phyloP scores from a whole-genome alignment of 177 flowering plant genomes.

The Vitis hybrid region DNA sequence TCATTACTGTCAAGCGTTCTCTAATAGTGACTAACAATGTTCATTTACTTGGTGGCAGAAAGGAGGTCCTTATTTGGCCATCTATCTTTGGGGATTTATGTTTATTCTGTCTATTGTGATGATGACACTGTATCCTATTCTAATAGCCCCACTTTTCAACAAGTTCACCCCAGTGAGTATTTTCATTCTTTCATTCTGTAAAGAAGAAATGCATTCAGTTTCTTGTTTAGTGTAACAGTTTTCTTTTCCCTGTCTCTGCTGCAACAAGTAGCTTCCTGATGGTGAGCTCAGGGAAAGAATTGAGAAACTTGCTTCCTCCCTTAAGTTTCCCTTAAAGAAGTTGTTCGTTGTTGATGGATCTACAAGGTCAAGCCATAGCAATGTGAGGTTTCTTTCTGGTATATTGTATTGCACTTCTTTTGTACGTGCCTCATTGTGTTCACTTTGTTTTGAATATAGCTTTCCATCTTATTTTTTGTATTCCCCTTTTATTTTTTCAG shows the following conservation, averaged over 20 bases:
- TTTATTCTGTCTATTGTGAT: constrained; percentile 82
- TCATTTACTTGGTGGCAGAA: constrained; percentile 56
- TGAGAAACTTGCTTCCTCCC: constrained; percentile 86
- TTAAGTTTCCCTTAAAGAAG: constrained; percentile 92
- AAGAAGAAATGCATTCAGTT: background rate
- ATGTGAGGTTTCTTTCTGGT: constrained; percentile 59
- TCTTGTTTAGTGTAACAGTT: constrained; percentile 9
- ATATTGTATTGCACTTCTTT: background rate
- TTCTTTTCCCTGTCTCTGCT: constrained; percentile 8
- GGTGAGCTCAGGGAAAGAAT: constrained; percentile 80
- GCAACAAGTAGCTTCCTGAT: constrained; percentile 70
- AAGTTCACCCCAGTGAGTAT: constrained; percentile 93
- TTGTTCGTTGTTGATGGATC: constrained; percentile 98
- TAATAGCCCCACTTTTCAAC: constrained; percentile 98
- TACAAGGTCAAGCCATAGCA: constrained; percentile 99
- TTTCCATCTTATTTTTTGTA: background rate
- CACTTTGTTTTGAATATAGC: background rate
- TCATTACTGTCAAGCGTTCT: background rate
- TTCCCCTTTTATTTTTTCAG: too few species aligned
- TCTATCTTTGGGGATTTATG: constrained; percentile 96
- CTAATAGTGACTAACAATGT: background rate
- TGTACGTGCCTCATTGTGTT: background rate
- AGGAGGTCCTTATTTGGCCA: constrained; percentile 97
- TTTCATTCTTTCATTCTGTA: background rate
- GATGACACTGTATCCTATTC: constrained; percentile 92